These are phyloP conservation scores for Pichia insulana DNA, from an alignment of 805 yeast species.

Conservation along the genomic window DNA sequence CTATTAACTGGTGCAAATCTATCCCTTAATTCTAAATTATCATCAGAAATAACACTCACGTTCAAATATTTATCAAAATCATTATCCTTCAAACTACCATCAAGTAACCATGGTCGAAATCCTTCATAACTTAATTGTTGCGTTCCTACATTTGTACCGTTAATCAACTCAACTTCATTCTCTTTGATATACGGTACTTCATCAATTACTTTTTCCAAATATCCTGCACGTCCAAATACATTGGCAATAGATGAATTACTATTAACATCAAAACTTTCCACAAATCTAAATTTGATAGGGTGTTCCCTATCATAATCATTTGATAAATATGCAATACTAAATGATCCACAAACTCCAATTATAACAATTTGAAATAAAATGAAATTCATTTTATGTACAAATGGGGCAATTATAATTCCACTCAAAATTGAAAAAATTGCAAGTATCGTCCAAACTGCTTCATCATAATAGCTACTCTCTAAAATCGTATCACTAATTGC, in stretches of 20 bases:
- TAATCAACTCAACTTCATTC: constrained; percentile 22
- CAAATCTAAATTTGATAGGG: constrained; percentile 68
- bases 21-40: constrained; percentile 25
- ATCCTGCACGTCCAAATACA: constrained; percentile 39
- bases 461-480: constrained; percentile 45
- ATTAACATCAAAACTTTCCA: constrained; percentile 49
- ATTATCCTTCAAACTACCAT: constrained; percentile 28
- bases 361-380: constrained; percentile 38
- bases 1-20: constrained; percentile 60
- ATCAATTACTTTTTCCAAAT: constrained; percentile 35
- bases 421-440: constrained; percentile 30
- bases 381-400: constrained; percentile 57
- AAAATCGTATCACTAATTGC: constrained; percentile 66
- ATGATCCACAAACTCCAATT: constrained; percentile 30
- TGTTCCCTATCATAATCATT: constrained; percentile 51
- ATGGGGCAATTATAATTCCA: constrained; percentile 52
- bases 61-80: constrained; percentile 36
- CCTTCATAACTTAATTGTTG: constrained; percentile 48
- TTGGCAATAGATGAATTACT: constrained; percentile 11
- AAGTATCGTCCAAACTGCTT: constrained; percentile 29
- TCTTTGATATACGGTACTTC: constrained; percentile 53
- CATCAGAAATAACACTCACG: constrained; percentile 43
- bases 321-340: constrained; percentile 30
- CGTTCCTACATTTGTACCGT: constrained; percentile 33
- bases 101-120: constrained; percentile 38